Evolutionary conservation across 2,329 filamentous ascomycete species (phyloP).

Genomic region (Drechslerella coelobrocha): DNA sequence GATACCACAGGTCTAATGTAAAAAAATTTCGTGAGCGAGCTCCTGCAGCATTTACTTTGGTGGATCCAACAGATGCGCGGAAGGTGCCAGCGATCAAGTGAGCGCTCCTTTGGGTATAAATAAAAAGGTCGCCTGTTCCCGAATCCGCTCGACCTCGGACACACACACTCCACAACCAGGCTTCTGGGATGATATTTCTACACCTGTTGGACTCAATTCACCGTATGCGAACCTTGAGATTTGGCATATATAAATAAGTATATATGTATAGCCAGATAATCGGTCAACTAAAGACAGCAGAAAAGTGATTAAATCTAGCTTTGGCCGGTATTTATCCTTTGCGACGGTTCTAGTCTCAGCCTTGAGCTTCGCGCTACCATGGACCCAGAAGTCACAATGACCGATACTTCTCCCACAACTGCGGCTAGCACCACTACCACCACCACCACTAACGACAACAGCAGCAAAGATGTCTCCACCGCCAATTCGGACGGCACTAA

Average conservation of each 20-base stretch:
- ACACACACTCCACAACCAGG: not conserved
- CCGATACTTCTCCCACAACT: no score
- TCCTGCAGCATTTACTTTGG: not conserved
- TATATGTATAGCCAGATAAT: no score
- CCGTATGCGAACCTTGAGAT: slow-evolving; percentile 1
- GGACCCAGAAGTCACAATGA: no score
- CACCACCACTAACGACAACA: not conserved
- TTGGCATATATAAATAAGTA: no score
- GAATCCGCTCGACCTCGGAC: slow-evolving; percentile 13
- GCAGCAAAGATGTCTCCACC: not conserved
- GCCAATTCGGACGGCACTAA: not conserved
- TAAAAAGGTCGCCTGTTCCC: slow-evolving; percentile 1
- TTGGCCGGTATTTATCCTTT: no score
- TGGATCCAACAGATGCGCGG: not conserved
- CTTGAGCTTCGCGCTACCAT: no score
- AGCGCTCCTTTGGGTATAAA: not conserved
- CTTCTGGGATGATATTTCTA: not conserved
- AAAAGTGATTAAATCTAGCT: no score
- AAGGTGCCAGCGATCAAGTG: not conserved
- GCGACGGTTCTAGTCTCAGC: no score
- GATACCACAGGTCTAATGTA: no score
- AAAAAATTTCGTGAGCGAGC: not conserved
- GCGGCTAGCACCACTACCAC: no score
- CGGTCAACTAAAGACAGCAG: no score
- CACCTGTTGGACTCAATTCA: not conserved